These are phyloP conservation scores for Yamadazyma buinensis DNA, from an alignment of 1,139 yeast species.

Conservation along the genomic window DNA sequence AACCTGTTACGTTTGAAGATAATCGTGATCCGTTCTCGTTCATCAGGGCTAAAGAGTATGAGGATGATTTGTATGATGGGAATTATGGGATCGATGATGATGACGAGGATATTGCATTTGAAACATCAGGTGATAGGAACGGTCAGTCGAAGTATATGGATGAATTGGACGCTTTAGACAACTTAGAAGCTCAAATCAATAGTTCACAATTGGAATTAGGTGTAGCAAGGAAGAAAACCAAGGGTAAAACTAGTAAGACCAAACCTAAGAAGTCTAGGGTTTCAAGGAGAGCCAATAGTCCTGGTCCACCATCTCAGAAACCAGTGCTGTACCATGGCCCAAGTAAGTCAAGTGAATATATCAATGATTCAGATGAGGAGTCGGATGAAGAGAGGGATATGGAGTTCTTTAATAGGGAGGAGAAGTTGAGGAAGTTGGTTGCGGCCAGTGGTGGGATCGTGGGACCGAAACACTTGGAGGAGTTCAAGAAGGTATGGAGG, in stretches of 20 bases:
- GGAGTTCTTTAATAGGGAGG: constrained; percentile 58
- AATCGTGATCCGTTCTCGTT: constrained; percentile 37
- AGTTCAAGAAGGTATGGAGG: constrained; percentile 38
- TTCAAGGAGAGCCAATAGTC: constrained; percentile 5
- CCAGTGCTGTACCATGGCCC: constrained; percentile 12
- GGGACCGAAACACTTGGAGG: constrained; percentile 31
- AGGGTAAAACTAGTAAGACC: constrained; percentile 1
- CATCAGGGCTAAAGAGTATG: constrained; percentile 23
- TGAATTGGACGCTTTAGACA: constrained; percentile 32
- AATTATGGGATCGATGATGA: constrained; percentile 15
- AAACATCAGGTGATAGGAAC: constrained; percentile 20
- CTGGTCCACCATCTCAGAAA: constrained; percentile 1
- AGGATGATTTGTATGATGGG: constrained; percentile 16
- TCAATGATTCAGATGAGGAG: constrained; percentile 64
- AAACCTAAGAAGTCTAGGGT: constrained; percentile 1
- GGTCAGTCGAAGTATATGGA: constrained; percentile 15
- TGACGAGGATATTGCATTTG: constrained; percentile 34
- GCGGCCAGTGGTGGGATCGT: constrained; percentile 40
- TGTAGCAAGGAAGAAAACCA: constrained; percentile 13
- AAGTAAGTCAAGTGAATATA: constrained; percentile 48
- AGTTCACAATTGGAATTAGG: constrained; percentile 6
- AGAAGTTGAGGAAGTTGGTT: constrained; percentile 43
- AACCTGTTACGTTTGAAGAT: constrained; percentile 39
- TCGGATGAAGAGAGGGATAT: constrained; percentile 56
- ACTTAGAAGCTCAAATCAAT: constrained; percentile 23